Conservation (phyloP, 2,329 filamentous ascomycete genomes). For the Venturia aucupariae region DNA sequence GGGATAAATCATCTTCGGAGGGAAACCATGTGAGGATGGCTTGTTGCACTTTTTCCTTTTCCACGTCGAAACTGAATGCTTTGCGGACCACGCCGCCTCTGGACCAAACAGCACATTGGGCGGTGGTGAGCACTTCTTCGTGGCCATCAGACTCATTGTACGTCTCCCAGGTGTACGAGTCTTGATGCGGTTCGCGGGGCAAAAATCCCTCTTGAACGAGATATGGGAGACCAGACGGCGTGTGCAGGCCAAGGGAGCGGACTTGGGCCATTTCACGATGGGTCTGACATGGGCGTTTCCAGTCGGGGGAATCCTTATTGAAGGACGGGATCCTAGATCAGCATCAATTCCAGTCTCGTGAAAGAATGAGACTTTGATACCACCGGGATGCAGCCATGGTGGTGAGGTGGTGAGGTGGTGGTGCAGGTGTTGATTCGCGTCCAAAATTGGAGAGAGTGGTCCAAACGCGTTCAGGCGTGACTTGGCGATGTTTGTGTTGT, state of each 20-base stretch:
- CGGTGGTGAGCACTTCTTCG: conserved; percentile 65
- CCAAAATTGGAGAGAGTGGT: not conserved
- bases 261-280: conserved; percentile 66
- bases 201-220: conserved; percentile 74
- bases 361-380: not conserved
- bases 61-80: conserved; percentile 74
- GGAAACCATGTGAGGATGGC: conserved; percentile 80
- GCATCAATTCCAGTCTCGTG: not conserved
- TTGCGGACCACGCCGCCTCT: conserved; percentile 76
- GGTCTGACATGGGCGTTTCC: not conserved
- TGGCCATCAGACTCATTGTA: conserved; percentile 35
- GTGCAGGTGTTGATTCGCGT: not conserved
- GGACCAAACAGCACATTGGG: conserved; percentile 77
- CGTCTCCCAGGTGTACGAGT: conserved; percentile 69
- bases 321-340: not conserved
- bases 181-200: conserved; percentile 53
- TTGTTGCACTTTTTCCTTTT: conserved; percentile 79
- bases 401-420: not conserved
- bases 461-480: not conserved
- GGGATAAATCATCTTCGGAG: conserved; percentile 26
- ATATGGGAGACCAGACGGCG: conserved; percentile 74
- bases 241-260: conserved; percentile 83
- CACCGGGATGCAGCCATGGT: not conserved
- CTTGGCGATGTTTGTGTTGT: not conserved
- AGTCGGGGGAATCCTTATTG: not conserved